Percentiles rank a stretch among this genome's conserved stretches.
Evolutionary conservation across 208 protist species (phyloP).

Genomic region (Trypanosoma avium): DNA sequence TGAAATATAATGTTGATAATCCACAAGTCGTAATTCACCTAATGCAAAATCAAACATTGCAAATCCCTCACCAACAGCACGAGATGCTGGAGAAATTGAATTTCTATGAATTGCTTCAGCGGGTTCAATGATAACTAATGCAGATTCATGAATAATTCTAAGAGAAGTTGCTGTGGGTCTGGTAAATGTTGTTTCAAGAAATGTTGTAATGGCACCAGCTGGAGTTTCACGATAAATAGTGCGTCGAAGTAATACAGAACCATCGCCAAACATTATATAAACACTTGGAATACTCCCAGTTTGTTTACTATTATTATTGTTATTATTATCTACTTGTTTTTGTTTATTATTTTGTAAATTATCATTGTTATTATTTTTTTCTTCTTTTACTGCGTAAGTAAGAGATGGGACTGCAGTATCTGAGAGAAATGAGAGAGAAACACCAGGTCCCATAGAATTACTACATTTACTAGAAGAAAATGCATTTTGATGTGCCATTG

Average conservation of each 20-base stretch:
- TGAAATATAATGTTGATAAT: slow-evolving; percentile 56
- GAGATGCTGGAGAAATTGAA: slow-evolving; percentile 27
- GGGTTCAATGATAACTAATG: slow-evolving; percentile 62
- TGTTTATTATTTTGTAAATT: too few species aligned
- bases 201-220: slow-evolving; percentile 16
- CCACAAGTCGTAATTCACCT: slow-evolving; percentile 81
- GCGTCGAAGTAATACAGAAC: slow-evolving; percentile 58
- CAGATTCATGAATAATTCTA: slow-evolving; percentile 69
- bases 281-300: too few species aligned
- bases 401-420: too few species aligned
- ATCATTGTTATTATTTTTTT: too few species aligned
- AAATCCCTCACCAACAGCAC: slow-evolving; percentile 73
- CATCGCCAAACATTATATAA: slow-evolving; percentile 74
- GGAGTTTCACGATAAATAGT: slow-evolving; percentile 23
- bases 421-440: too few species aligned
- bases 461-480: too few species aligned
- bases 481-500: too few species aligned
- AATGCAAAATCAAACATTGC: slow-evolving; percentile 80
- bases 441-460: too few species aligned
- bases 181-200: slow-evolving; percentile 61
- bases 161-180: slow-evolving; percentile 56
- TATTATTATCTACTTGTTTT: too few species aligned
- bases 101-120: slow-evolving; percentile 49
- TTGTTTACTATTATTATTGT: too few species aligned
- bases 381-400: too few species aligned